phyloP scores from a whole-genome alignment of 2,329 filamentous ascomycete species.

The Ploettnerulaceae sp. region DNA sequence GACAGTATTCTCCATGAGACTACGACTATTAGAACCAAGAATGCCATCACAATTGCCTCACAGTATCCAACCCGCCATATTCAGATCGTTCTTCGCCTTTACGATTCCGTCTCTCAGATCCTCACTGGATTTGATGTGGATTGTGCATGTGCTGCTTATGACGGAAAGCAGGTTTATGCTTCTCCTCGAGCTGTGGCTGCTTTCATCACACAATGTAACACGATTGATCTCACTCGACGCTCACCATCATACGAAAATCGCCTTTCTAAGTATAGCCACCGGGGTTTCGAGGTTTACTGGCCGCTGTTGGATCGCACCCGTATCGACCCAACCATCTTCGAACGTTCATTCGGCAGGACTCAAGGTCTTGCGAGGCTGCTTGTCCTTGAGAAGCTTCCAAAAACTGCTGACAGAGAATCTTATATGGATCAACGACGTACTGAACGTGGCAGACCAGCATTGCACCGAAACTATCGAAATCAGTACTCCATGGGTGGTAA shows the following conservation, averaged over 20 bases:
- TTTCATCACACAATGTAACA: conserved; percentile 78
- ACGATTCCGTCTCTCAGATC: conserved; percentile 79
- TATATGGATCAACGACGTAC: conserved; percentile 56
- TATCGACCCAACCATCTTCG: conserved; percentile 82
- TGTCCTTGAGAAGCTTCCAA: conserved; percentile 74
- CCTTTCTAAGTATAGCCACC: conserved; percentile 77
- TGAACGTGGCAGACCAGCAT: conserved; percentile 65
- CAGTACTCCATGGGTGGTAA: conserved; percentile 54
- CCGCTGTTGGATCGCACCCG: conserved; percentile 66
- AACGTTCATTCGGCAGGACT: conserved; percentile 71
- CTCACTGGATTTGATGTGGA: conserved; percentile 87
- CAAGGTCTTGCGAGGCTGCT: conserved; percentile 74
- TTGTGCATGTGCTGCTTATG: conserved; percentile 74
- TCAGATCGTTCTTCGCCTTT: conserved; percentile 78
- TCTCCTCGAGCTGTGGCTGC: conserved; percentile 72
- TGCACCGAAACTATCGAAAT: conserved; percentile 40
- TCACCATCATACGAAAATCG: conserved; percentile 86
- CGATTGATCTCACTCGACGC: conserved; percentile 70
- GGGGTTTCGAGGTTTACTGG: conserved; percentile 83
- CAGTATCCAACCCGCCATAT: conserved; percentile 81
- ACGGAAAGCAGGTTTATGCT: conserved; percentile 74
- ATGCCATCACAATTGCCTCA: conserved; percentile 79
- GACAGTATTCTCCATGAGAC: conserved; percentile 79
- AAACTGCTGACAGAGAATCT: conserved; percentile 57
- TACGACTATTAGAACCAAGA: conserved; percentile 79